phyloP scores from a whole-genome alignment of 2,329 filamentous ascomycete species.

The Aspergillus felis region DNA sequence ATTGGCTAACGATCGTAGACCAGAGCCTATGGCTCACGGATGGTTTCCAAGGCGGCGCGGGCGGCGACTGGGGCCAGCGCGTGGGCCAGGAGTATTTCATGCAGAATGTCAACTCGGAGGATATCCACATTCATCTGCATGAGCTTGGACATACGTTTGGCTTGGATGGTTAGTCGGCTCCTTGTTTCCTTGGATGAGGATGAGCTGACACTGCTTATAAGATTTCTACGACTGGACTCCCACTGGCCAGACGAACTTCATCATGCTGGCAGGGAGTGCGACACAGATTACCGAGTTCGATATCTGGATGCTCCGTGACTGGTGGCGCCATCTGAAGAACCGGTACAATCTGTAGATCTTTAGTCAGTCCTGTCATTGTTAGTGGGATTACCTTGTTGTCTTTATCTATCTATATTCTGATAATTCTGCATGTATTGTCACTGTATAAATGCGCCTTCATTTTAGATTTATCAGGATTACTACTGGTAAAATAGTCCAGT shows the following conservation, averaged over 20 bases:
- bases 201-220: background rate
- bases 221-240: slow-evolving; percentile 18
- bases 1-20: background rate
- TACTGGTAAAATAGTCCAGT: too few species aligned
- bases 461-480: too few species aligned
- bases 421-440: too few species aligned
- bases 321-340: slow-evolving; percentile 14
- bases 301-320: slow-evolving; percentile 15
- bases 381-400: too few species aligned
- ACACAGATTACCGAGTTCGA: slow-evolving; percentile 15
- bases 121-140: slow-evolving; percentile 14
- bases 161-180: slow-evolving; percentile 7
- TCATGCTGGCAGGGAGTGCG: slow-evolving; percentile 14
- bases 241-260: slow-evolving; percentile 9
- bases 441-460: too few species aligned
- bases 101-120: slow-evolving; percentile 6
- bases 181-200: too few species aligned
- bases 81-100: slow-evolving; percentile 13
- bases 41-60: slow-evolving; percentile 12
- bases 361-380: too few species aligned
- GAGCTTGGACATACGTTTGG: slow-evolving; percentile 15
- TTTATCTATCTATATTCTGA: too few species aligned
- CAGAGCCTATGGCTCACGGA: slow-evolving; percentile 16
- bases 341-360: slow-evolving; percentile 8
- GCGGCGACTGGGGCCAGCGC: slow-evolving; percentile 16